Base-by-base conservation (phyloP, 2,329 filamentous ascomycete species). In the Colletotrichum coccodes region DNA sequence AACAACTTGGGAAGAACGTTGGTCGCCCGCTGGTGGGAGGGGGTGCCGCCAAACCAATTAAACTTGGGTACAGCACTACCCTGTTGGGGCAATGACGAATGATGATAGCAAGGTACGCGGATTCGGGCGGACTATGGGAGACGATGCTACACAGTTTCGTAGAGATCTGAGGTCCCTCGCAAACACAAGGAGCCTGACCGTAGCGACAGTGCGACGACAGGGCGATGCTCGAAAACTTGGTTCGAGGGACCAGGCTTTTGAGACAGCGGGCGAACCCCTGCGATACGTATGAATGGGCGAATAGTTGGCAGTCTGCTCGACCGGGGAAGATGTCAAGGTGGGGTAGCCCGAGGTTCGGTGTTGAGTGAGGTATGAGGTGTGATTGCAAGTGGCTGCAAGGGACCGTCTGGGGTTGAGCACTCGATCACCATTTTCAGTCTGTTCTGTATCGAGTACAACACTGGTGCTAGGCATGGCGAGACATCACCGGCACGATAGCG, bases 351-450 rank as follows among this genome's bases (percentile, higher is more conserved):
- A 46, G 30, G 21, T 28, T 47, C 42, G 56, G 40, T 42, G 56
- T 3, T 28, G 21, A 60, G 38, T 18, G 32, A 49, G 57, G 47
- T 32, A 16, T 18, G 28, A 52, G 28, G n/a, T 47, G 21, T 59
- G 40, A 59, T 47, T 50, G 21, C 36, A 52, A 64, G 34, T 68
- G 60, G 60, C 64, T 68, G 60, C 60, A 68, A 68, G 64, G 60
- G 64, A 58, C 60, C 60, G 61, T 60, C 49, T 65, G 61, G 54
- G 65, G 49, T 68, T 54, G 47, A 68, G 60, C 47, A 65, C 46
- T 49, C 30, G 32, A 49, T 9, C 12, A 18, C 21, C 26, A 34
- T 36, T 21, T 21, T 47, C 58, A 30, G 34, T n/a, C 7, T 52
- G 26, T n/a, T 52, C 34, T 60, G 44, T 21, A 26, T 60, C 32